A percentile compares a stretch with the other conserved stretches of the same genome.
These are phyloP conservation scores for Candida glucosophila DNA, from an alignment of 1,139 yeast genomes.

Conservation along the genomic window DNA sequence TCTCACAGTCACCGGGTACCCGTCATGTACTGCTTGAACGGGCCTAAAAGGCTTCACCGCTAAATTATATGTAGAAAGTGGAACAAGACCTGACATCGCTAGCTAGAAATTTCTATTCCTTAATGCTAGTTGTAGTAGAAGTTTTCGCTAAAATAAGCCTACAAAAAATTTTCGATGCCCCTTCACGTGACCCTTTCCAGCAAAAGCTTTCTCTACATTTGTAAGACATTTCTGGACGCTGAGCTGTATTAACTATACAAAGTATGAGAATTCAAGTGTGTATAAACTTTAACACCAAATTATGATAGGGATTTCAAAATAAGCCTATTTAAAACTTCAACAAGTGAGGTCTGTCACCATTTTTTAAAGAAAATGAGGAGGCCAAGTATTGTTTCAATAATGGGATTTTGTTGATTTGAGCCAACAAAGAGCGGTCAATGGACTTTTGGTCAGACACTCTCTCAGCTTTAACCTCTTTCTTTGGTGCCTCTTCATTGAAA, in stretches of 20 bases:
- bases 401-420: slow-evolving; percentile 97
- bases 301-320: too few species aligned
- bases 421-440: slow-evolving; percentile 89
- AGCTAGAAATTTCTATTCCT: too few species aligned
- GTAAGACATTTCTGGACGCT: slow-evolving; percentile 5
- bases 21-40: slow-evolving; percentile 77
- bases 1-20: slow-evolving; percentile 82
- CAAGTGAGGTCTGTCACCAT: slow-evolving; percentile 98
- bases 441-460: slow-evolving; percentile 97
- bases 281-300: too few species aligned
- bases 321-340: slow-evolving; percentile 71
- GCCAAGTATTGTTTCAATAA: slow-evolving; percentile 96
- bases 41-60: slow-evolving; percentile 82
- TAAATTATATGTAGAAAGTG: slow-evolving; percentile 78
- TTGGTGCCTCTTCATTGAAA: slow-evolving; percentile 81
- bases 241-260: slow-evolving; percentile 32
- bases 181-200: too few species aligned
- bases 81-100: slow-evolving; percentile 64
- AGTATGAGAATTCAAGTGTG: too few species aligned
- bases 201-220: background rate
- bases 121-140: too few species aligned
- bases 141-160: too few species aligned
- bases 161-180: too few species aligned
- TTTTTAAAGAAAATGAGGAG: slow-evolving; percentile 93
- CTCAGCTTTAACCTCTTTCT: slow-evolving; percentile 87